Conservation (phyloP, 148 eudicot genomes). For the Camellia sinensis region DNA sequence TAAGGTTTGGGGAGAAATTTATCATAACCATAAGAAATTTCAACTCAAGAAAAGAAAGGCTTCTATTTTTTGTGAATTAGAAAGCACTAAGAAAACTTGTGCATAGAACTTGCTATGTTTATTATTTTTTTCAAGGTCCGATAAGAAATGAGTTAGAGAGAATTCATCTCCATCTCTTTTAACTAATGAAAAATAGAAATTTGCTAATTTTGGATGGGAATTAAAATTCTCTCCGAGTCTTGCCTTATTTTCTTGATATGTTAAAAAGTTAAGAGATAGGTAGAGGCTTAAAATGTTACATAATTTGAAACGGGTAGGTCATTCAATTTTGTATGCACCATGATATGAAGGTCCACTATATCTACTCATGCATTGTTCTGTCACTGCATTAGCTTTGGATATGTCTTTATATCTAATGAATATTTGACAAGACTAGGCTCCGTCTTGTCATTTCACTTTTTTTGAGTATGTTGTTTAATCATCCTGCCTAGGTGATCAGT, state of each 20-base stretch:
- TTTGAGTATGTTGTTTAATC: neutral
- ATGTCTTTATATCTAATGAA: neutral
- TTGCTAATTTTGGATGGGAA: too few species aligned
- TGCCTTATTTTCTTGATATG: neutral
- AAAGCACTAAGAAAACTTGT: too few species aligned
- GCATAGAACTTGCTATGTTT: too few species aligned
- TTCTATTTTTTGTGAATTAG: too few species aligned
- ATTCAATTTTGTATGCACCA: neutral
- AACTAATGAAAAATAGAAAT: too few species aligned
- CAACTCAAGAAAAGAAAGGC: too few species aligned
- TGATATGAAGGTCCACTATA: neutral
- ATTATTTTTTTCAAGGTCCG: too few species aligned
- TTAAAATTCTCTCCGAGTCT: too few species aligned
- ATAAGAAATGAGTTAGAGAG: too few species aligned
- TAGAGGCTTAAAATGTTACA: neutral
- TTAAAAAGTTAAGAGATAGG: neutral
- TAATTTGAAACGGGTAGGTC: neutral
- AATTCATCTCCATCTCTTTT: too few species aligned
- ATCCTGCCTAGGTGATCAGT: neutral
- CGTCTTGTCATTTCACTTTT: neutral
- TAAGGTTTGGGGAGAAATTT: neutral
- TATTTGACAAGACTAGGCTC: neutral
- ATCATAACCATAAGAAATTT: neutral
- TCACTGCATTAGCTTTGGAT: neutral
- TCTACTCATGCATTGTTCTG: neutral